A percentile compares a stretch with the other conserved stretches of the same genome.
Conservation (phyloP, 139 green algal genomes). For the Chlamydomonas sp. region DNA sequence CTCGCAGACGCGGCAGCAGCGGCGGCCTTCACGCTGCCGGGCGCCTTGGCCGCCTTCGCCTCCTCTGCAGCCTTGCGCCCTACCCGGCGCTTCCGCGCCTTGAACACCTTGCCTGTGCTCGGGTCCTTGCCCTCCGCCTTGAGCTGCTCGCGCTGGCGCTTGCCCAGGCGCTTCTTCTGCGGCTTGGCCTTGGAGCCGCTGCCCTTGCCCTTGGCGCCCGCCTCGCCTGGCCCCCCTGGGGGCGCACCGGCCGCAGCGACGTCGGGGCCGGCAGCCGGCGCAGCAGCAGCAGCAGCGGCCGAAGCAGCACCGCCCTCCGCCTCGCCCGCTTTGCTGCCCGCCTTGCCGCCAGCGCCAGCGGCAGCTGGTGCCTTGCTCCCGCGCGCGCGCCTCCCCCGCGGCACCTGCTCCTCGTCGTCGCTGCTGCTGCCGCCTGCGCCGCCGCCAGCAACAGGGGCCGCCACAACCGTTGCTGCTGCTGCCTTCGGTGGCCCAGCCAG, state of each 20-base stretch:
- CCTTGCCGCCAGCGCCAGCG: no score
- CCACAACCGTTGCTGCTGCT: no score
- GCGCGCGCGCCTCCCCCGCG: background rate
- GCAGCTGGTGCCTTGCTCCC: background rate
- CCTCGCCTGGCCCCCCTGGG: no score
- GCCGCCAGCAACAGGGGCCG: no score
- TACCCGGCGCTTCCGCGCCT: conserved; percentile 1
- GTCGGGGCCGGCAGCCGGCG: background rate
- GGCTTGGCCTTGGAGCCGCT: background rate
- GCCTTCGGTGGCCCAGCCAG: no score
- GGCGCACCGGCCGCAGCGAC: background rate
- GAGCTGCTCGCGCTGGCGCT: conserved; percentile 7
- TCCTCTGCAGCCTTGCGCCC: conserved; percentile 10
- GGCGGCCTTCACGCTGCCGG: no score
- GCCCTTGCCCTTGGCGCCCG: background rate
- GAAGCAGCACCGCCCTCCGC: background rate
- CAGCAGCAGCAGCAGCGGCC: background rate
- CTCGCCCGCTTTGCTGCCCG: no score
- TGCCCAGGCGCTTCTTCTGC: conserved; percentile 1
- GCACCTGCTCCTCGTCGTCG: background rate
- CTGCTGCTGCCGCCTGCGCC: background rate
- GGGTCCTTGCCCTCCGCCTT: conserved; percentile 14
- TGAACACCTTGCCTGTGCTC: conserved; percentile 5
- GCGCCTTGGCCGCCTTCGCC: background rate
- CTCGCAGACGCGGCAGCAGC: no score